These are phyloP conservation scores for Acrodontium crateriforme DNA, from an alignment of 2,329 filamentous ascomycete species.

Conservation along the genomic window DNA sequence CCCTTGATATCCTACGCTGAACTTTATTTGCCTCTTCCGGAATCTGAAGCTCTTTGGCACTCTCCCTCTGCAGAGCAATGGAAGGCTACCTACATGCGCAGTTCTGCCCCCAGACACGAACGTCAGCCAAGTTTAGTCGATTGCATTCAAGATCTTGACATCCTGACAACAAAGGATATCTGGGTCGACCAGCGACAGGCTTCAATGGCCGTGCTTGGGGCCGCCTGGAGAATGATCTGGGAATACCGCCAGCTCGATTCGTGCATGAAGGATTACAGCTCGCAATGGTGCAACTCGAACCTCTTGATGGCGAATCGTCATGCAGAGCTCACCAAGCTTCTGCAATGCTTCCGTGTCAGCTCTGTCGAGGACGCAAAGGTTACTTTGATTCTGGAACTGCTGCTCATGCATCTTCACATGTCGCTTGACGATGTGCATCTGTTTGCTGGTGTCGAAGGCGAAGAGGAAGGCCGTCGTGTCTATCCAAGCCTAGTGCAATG, in stretches of 20 bases:
- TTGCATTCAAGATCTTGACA: constrained; percentile 42
- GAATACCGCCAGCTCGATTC: constrained; percentile 50
- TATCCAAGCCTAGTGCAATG: constrained; percentile 47
- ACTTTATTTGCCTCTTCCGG: constrained; percentile 51
- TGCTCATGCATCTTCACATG: constrained; percentile 51
- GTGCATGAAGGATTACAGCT: constrained; percentile 37
- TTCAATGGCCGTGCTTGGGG: constrained; percentile 48
- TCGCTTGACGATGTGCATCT: constrained; percentile 52
- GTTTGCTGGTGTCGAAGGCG: constrained; percentile 53
- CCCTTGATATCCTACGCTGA: constrained; percentile 57
- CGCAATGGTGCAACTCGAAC: constrained; percentile 23
- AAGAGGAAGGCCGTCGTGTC: constrained; percentile 48
- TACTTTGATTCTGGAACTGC: constrained; percentile 33
- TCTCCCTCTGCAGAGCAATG: constrained; percentile 50
- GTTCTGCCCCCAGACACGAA: constrained; percentile 22
- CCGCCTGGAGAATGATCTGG: constrained; percentile 51
- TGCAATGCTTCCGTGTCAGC: constrained; percentile 37
- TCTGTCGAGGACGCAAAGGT: constrained; percentile 22
- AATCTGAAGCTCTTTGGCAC: constrained; percentile 49
- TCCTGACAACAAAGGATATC: constrained; percentile 35
- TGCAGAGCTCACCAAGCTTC: constrained; percentile 46
- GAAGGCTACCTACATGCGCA: constrained; percentile 44
- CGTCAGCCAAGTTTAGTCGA: constrained; percentile 41
- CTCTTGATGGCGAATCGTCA: constrained; percentile 39
- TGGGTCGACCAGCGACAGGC: constrained; percentile 44